Base-by-base conservation (phyloP, 2,329 filamentous ascomycete species). In the Exophiala bonariae region DNA sequence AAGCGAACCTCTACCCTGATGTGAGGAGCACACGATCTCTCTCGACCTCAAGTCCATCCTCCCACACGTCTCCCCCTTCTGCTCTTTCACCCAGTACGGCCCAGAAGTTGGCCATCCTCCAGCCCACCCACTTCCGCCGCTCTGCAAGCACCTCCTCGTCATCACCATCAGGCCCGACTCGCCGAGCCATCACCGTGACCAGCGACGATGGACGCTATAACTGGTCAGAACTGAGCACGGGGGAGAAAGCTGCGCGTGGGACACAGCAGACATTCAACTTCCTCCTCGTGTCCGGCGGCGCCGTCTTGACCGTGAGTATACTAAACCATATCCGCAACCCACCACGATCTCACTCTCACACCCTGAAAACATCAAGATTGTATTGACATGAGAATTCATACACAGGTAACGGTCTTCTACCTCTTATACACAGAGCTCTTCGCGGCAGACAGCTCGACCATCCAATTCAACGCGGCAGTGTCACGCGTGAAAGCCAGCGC, bases 251-350 rank as follows among this genome's bases (percentile, higher is more conserved):
- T 2, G 86, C 86, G 18, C 81, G 92, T 31, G 87, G 89, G 7
- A 92, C 89, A 1, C 91, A 96, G 68, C 92, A 96, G 68, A 87
- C 85, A 13, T 86, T 95, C 73, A 96, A 97, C 68, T 82, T 96
- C 56, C 78, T 85, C 56, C 69, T 96, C 53, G 82, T 96, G 7
- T 58, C 89, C 1, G 74, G 85, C 6, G 92, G 92, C 19, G 70
- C 91, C 9, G 78, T 83, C 26, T 74, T 92, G 59, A 96, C 91
- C 28, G 87, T 89, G 75, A 53, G 77, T 59, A 13, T 13, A n/a
- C n/a, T n/a, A n/a, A n/a, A n/a, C n/a, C n/a, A n/a, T n/a, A n/a
- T n/a, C n/a, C n/a, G n/a, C n/a, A 28, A 18, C 44, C 13, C 18
- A 19, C 10, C 33, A n/a, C 36, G 8, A 16, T 8, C 7, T 35